phyloP scores from a whole-genome alignment of 2,329 filamentous ascomycete species.

The Venturia asperata region DNA sequence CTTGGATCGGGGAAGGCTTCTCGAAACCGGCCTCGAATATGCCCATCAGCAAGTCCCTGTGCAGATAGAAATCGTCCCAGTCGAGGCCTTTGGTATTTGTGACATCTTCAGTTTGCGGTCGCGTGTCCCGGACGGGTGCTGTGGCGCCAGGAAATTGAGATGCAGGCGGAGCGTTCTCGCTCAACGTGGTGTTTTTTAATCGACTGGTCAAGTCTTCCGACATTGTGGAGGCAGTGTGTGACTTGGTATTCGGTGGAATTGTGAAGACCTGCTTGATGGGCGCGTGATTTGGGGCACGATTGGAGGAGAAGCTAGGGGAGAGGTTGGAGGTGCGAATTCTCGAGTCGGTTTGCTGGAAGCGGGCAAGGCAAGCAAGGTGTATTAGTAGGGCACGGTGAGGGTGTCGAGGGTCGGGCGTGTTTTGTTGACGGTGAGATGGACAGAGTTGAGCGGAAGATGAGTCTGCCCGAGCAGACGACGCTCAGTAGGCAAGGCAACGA shows the following conservation, averaged over 20 bases:
- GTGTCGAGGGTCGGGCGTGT: neutral
- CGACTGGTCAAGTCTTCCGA: constrained; percentile 48
- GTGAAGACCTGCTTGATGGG: neutral
- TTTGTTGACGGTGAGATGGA: neutral
- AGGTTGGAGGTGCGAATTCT: constrained; percentile 21
- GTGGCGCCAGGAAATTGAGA: constrained; percentile 54
- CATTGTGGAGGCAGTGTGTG: constrained; percentile 35
- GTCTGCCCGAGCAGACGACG: neutral
- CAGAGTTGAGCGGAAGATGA: neutral
- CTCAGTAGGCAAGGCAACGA: neutral
- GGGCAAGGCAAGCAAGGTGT: constrained; percentile 7
- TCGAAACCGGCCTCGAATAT: constrained; percentile 99
- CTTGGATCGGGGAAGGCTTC: constrained; percentile 97
- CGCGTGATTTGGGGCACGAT: neutral
- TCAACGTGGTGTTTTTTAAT: constrained; percentile 49
- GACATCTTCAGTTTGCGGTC: constrained; percentile 92
- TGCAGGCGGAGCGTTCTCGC: constrained; percentile 27
- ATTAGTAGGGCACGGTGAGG: neutral
- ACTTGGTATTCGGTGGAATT: neutral
- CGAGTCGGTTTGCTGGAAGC: neutral
- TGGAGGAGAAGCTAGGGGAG: constrained; percentile 18
- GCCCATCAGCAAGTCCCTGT: constrained; percentile 93
- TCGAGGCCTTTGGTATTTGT: constrained; percentile 96
- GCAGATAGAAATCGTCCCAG: constrained; percentile 94
- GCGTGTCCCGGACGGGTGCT: constrained; percentile 64